Evolutionary conservation across 2,329 filamentous ascomycete genomes (phyloP).

Genomic region (Teratosphaeria destructans): DNA sequence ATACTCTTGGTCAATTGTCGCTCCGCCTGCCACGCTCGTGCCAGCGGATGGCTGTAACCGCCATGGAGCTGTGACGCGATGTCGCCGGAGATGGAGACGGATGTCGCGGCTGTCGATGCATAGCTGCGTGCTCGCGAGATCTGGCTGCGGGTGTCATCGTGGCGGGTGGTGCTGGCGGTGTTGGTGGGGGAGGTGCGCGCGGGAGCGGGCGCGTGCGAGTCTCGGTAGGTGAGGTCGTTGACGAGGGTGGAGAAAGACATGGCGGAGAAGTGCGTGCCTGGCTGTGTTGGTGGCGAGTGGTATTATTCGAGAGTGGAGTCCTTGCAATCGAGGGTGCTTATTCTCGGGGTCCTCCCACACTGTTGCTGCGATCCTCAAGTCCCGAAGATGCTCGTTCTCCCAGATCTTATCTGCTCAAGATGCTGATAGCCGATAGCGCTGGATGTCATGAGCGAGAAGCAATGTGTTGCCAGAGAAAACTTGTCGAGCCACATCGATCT

Average conservation of each 20-base stretch:
- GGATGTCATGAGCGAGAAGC: background rate
- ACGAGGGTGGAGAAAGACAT: constrained; percentile 46
- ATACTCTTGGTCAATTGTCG: constrained; percentile 58
- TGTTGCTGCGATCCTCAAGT: background rate
- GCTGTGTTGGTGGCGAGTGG: background rate
- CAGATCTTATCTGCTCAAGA: background rate
- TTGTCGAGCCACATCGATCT: background rate
- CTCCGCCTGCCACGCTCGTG: constrained; percentile 43
- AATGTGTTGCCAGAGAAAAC: background rate
- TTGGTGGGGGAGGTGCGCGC: constrained; percentile 33
- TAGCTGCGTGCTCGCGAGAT: constrained; percentile 39
- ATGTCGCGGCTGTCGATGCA: constrained; percentile 42
- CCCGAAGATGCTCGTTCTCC: background rate
- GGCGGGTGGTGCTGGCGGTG: constrained; percentile 32
- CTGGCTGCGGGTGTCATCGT: constrained; percentile 34
- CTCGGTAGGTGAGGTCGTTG: constrained; percentile 41
- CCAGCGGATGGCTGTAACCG: constrained; percentile 42
- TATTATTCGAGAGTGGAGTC: background rate
- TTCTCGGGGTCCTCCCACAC: background rate
- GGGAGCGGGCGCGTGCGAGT: constrained; percentile 28
- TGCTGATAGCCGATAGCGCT: background rate
- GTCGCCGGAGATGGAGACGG: constrained; percentile 42
- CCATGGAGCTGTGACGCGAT: constrained; percentile 43
- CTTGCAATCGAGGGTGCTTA: background rate
- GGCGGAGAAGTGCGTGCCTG: background rate